Conservation (phyloP, 176 grass and related monocot genomes). For the Carex littledalei region DNA sequence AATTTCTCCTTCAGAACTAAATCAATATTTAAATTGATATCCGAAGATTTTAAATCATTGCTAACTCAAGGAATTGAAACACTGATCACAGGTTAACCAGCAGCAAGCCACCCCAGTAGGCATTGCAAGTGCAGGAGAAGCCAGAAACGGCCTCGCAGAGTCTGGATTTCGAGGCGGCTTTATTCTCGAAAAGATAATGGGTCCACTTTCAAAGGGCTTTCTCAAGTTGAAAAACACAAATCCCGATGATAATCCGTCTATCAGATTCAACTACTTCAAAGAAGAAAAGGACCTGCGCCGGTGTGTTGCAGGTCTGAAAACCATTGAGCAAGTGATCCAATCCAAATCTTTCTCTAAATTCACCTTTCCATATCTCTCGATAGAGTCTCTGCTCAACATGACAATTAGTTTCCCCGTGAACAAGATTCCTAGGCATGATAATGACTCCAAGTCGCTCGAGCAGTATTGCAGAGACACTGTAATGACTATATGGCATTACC, state of each 20-base stretch:
- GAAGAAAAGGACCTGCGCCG: conserved; percentile 55
- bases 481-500: conserved; percentile 90
- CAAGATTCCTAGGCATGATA: conserved; percentile 58
- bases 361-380: conserved; percentile 45
- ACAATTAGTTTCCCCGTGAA: conserved; percentile 56
- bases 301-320: conserved; percentile 50
- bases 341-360: conserved; percentile 61
- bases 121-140: conserved; percentile 30
- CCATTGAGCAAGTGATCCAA: conserved; percentile 48
- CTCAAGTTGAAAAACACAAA: conserved; percentile 48
- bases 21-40: no score
- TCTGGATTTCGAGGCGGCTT: conserved; percentile 60
- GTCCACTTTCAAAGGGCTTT: conserved; percentile 50
- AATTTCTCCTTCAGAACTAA: no score
- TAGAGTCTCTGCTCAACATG: conserved; percentile 49
- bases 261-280: conserved; percentile 82
- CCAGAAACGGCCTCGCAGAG: conserved; percentile 29
- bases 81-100: neutral
- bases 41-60: neutral
- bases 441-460: conserved; percentile 60
- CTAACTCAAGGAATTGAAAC: neutral
- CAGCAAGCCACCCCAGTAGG: conserved; percentile 34
- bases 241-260: conserved; percentile 51
- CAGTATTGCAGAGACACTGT: conserved; percentile 86
- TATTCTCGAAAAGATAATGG: conserved; percentile 73